Evolutionary conservation across 164 flowering plant genomes (phyloP), one percentile per base, ranked within the genome.

Genomic region (Annona squamosa): DNA sequence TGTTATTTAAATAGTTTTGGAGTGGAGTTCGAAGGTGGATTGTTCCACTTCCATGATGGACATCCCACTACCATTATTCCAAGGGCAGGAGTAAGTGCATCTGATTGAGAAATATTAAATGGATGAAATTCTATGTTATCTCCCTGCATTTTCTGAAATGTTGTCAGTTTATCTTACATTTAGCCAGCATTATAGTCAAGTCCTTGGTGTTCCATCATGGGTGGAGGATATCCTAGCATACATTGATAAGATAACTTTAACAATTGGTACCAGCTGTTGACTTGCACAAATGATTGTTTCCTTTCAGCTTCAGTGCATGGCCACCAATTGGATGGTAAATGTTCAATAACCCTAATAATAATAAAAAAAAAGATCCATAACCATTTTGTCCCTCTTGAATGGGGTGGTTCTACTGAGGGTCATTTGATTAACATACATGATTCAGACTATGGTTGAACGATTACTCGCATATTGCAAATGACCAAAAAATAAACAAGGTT

Each of bases 11-110:
- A 93, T 81, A 88, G 76, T 77, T 84, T 83, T 74, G 90, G 81
- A 63, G 79, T 81, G 78, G 96, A 91, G 81, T 96, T 91, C 74
- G 65, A 77, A 52, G 99, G 99, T 69, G 99, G 99, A 57, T 76
- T 85, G 41, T 92, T 96, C 82, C 95, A 89, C 80, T 96, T 96
- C 80, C 97, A 88, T 76, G 90, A 89, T 76, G 98, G 98, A 57
- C 89, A 89, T 71, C 99, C 97, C 19, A 63, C 82, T 57, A 85
- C 89, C 48, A 46, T 91, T 74, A 78, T 76, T 63, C 98, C 99
- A 66, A 75, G 79, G 81, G 84, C 88, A 78, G 99, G 99, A 65
- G 99, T 94, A 89, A 89, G 96, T 83, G 47, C 71, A 65, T 12
- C 45, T 67, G 37, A 46, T 66, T 57, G 61, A 42, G 13, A 9